phyloP scores from a whole-genome alignment of 129 eudicot genomes.

The Artemisia tridentata region DNA sequence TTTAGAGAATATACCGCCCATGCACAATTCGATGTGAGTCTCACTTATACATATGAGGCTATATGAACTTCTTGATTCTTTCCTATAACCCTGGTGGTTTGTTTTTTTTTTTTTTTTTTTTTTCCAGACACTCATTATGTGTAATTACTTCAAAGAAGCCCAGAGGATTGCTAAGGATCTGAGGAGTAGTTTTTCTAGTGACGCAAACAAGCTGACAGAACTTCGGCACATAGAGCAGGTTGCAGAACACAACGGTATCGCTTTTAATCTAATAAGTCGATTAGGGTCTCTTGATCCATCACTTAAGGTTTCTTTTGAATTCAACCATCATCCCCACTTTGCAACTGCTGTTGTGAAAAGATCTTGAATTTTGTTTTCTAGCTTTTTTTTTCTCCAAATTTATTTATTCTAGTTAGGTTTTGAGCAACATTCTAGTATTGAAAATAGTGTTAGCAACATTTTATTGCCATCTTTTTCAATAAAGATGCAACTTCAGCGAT shows the following conservation, averaged over 20 bases:
- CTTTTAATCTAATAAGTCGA: conserved; percentile 67
- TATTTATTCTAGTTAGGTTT: conserved; percentile 27
- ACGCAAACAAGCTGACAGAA: conserved; percentile 62
- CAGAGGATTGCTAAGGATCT: conserved; percentile 80
- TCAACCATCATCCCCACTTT: conserved; percentile 75
- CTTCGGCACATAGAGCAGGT: conserved; percentile 81
- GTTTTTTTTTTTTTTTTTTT: background rate
- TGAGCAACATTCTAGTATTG: conserved; percentile 33
- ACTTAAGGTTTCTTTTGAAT: conserved; percentile 75
- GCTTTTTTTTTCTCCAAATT: conserved; percentile 30
- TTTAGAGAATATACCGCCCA: conserved; percentile 66
- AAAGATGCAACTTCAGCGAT: conserved; percentile 20
- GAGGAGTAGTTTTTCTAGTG: conserved; percentile 58
- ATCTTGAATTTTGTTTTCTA: conserved; percentile 45
- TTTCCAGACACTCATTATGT: conserved; percentile 46
- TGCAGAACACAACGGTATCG: conserved; percentile 84
- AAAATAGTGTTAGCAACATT: conserved; percentile 35
- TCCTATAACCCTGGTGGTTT: background rate
- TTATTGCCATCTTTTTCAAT: conserved; percentile 17
- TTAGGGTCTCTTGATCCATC: conserved; percentile 77
- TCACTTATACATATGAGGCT: background rate
- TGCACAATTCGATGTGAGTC: conserved; percentile 72
- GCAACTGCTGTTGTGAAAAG: conserved; percentile 87
- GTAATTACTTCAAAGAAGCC: conserved; percentile 87
- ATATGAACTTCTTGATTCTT: background rate